Evolutionary conservation across 805 yeast species (phyloP).

Genomic region (Grigorovia jiainica): DNA sequence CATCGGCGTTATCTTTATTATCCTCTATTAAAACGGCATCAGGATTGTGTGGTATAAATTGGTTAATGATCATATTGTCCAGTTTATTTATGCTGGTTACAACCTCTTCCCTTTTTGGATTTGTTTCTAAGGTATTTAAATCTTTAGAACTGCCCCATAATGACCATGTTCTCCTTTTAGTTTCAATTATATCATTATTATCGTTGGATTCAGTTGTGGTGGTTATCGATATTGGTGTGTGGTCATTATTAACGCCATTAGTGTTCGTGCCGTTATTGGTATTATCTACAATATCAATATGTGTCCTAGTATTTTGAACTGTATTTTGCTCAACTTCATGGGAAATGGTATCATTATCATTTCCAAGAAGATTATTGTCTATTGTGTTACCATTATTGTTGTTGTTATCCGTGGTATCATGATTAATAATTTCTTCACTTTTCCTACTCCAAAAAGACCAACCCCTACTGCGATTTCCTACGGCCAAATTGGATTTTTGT

Average conservation of each 20-base stretch:
- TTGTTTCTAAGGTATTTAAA: not conserved
- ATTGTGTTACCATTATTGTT: not conserved
- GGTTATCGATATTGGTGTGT: not conserved
- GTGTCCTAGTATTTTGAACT: not conserved
- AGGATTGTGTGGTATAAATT: conserved; percentile 12
- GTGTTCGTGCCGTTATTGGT: not conserved
- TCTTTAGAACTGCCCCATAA: conserved; percentile 6
- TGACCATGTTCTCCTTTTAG: conserved; percentile 7
- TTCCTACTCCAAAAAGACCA: conserved; percentile 20
- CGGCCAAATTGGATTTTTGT: not conserved
- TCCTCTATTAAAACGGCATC: conserved; percentile 18
- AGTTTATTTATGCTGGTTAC: not conserved
- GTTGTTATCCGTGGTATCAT: too few relatives aligned
- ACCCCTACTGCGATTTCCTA: conserved; percentile 5
- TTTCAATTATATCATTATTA: not conserved
- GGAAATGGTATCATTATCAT: not conserved
- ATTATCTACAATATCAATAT: not conserved
- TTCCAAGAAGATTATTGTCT: not conserved
- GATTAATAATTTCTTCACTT: not conserved
- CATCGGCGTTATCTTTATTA: conserved; percentile 2
- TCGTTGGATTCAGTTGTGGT: not conserved
- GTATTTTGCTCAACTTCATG: not conserved
- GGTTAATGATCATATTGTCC: conserved; percentile 9
- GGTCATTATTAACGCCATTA: conserved; percentile 1
- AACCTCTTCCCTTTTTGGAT: not conserved